phyloP scores from a whole-genome alignment of 345 rosid genomes.

The Conringia planisiliqua region DNA sequence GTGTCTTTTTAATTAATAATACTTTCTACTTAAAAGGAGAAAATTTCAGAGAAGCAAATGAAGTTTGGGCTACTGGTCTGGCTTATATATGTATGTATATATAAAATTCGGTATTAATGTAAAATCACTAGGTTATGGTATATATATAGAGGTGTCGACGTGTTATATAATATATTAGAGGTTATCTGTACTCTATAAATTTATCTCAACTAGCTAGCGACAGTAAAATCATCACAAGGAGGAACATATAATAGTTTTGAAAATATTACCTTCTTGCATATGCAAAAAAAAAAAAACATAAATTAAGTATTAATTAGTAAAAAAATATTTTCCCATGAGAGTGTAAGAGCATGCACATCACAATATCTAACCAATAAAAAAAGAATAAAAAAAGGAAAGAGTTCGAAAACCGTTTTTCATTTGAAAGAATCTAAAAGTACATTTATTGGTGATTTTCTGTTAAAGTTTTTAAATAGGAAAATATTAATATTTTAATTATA shows the following conservation, averaged over 20 bases:
- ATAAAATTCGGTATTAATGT: neutral
- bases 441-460: too few species aligned
- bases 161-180: neutral
- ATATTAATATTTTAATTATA: too few species aligned
- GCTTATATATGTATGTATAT: neutral
- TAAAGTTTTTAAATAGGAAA: too few species aligned
- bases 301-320: neutral
- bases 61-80: neutral
- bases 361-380: too few species aligned
- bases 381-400: too few species aligned
- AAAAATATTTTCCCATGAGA: neutral
- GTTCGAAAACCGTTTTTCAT: too few species aligned
- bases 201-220: neutral
- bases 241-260: neutral
- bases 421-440: too few species aligned
- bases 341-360: neutral
- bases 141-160: neutral
- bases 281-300: neutral
- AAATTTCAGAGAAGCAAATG: neutral
- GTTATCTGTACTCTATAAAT: neutral
- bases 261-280: neutral
- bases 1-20: constrained; percentile 3
- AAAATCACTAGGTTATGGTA: neutral
- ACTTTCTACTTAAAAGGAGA: neutral
- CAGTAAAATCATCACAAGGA: neutral